Evolutionary conservation across 257 asterid genomes (phyloP), one percentile per base, ranked within the genome.

Genomic region (Rehmannia glutinosa): DNA sequence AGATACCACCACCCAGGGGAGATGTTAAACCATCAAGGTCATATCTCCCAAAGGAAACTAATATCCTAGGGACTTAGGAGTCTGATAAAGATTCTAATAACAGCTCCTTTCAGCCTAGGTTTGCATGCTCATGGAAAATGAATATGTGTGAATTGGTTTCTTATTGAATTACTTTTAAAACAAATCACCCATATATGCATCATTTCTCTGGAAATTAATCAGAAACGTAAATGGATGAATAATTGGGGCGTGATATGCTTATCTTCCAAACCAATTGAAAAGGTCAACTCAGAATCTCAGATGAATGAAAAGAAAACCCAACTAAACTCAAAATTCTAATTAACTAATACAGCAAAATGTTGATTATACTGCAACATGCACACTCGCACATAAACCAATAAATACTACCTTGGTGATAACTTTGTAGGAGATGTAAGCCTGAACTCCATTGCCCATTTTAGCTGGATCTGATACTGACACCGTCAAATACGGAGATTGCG

Each of bases 361-460:
- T 35, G 41, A 60, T 53, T 32, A 51, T 9, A 70, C 62, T 39
- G 39, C 52, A 50, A 42, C 12, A 16, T n/a, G 58, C 19, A 50
- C 19, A 33, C 58, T 6, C 70, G 11, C 20, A 20, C 12, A 33
- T 16, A 56, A 12, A 27, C 49, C 69, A 57, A 57, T 30, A 23
- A 43, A 60, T 9, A 65, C 27, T 76, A 94, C 98, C 97, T 87
- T 85, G 56, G 97, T 90, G 69, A 89, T 86, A 67, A 94, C 99
- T 88, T 91, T 94, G 81, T 94, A 94, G n/a, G 99, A 94, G 49
- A 94, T 85, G 65, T 94, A 94, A 53, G 99, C 84, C 86, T 94
- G 99, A 72, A 94, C 99, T 56, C 99, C 97, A 64, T 82, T 91
- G 24, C 97, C 99, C 99, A 94, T 91, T 69, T 94, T 94, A 79